These are phyloP conservation scores for Globisporangium echinulatum DNA, from an alignment of 352 stramenopile species.

Conservation along the genomic window DNA sequence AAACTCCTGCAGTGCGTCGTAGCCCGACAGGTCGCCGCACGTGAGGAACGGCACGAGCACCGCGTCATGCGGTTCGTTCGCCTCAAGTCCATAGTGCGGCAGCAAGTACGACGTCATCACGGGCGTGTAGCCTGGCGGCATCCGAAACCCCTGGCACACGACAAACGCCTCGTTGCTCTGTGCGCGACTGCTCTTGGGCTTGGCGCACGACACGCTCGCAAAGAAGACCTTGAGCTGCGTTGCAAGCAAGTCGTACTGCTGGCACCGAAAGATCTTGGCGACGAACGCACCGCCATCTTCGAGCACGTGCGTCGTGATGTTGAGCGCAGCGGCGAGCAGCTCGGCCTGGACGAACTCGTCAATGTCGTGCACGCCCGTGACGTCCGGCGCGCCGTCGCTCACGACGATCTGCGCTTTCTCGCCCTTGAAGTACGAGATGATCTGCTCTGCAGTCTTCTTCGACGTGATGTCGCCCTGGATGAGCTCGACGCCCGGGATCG, in stretches of 20 bases:
- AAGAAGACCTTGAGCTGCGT: constrained; percentile 96
- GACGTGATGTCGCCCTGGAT: constrained; percentile 97
- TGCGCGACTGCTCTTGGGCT: constrained; percentile 95
- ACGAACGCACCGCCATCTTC: constrained; percentile 94
- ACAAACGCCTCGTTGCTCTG: constrained; percentile 96
- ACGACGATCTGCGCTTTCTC: constrained; percentile 96
- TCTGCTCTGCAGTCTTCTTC: constrained; percentile 92
- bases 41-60: constrained; percentile 88
- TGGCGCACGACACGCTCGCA: constrained; percentile 91
- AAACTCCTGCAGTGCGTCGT: constrained; percentile 64
- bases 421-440: constrained; percentile 93
- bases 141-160: constrained; percentile 92
- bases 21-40: constrained; percentile 91
- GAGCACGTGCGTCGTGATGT: constrained; percentile 97
- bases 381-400: constrained; percentile 98
- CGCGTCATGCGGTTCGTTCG: constrained; percentile 42
- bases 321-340: constrained; percentile 94
- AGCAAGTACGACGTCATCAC: constrained; percentile 85
- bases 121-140: constrained; percentile 70
- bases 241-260: constrained; percentile 95
- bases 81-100: constrained; percentile 47
- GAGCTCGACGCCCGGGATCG: constrained; percentile 93
- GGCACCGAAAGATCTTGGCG: constrained; percentile 98
- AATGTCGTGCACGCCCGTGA: constrained; percentile 99
- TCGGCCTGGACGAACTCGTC: constrained; percentile 98